These are phyloP conservation scores for Parastagonospora avenae DNA, from an alignment of 2,329 filamentous ascomycete species.

Conservation along the genomic window DNA sequence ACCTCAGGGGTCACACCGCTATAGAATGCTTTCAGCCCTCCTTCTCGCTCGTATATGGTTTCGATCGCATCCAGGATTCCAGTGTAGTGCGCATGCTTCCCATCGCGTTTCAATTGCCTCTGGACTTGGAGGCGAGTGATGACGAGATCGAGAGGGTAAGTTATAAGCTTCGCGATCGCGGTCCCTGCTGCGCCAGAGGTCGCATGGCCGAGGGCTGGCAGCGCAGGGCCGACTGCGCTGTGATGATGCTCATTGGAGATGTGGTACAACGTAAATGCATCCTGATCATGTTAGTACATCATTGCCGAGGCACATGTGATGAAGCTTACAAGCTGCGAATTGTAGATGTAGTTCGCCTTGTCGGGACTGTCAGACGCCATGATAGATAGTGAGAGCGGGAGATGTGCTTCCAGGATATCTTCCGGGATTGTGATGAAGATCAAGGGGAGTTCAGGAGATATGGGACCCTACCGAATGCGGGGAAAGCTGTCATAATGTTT, in stretches of 20 bases:
- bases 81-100: constrained; percentile 60
- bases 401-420: background rate
- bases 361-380: constrained; percentile 14
- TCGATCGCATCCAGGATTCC: constrained; percentile 71
- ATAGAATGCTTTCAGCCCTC: constrained; percentile 72
- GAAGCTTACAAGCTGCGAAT: constrained; percentile 50
- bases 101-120: constrained; percentile 57
- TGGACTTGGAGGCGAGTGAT: constrained; percentile 84
- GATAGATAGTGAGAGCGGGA: background rate
- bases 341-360: constrained; percentile 46
- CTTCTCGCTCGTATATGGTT: constrained; percentile 73
- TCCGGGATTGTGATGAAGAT: background rate
- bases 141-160: constrained; percentile 82
- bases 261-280: constrained; percentile 51
- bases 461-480: constrained; percentile 21
- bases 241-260: constrained; percentile 44
- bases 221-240: constrained; percentile 50
- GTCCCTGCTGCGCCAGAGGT: constrained; percentile 79
- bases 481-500: constrained; percentile 24
- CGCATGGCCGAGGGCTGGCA: constrained; percentile 82
- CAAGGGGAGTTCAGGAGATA: background rate
- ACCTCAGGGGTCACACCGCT: constrained; percentile 52
- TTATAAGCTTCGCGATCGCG: constrained; percentile 75
- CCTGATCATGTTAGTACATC: constrained; percentile 31
- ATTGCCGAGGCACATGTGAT: background rate